These are phyloP conservation scores for Cucumis cinereus DNA, from an alignment of 306 rosid genomes.

Conservation along the genomic window DNA sequence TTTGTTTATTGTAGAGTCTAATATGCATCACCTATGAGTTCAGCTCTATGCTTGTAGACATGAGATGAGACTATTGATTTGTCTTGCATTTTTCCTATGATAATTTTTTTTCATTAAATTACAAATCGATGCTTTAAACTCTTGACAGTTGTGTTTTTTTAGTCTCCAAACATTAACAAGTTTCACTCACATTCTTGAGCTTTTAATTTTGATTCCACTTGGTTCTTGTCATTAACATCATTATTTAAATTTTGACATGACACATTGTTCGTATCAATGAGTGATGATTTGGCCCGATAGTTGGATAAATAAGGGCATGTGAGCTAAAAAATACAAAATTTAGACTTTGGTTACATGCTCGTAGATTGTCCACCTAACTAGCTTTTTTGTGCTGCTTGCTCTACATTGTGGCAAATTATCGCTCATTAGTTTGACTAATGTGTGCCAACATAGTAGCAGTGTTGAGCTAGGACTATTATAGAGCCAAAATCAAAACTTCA, in stretches of 20 bases:
- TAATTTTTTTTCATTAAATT: neutral
- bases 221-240: neutral
- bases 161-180: neutral
- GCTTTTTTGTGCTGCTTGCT: neutral
- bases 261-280: neutral
- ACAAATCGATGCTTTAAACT: neutral
- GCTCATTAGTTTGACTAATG: neutral
- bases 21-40: neutral
- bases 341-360: neutral
- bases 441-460: neutral
- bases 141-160: neutral
- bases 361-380: neutral
- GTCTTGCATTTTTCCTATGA: neutral
- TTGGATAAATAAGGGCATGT: neutral
- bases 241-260: neutral
- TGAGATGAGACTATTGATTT: neutral
- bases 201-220: neutral
- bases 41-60: neutral
- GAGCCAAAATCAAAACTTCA: neutral
- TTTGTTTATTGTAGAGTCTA: constrained; percentile 1
- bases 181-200: neutral
- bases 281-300: neutral
- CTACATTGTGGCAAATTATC: neutral
- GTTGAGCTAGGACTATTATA: neutral
- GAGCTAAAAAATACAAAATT: neutral